These are phyloP conservation scores for Pseudocercospora crystallina DNA, from an alignment of 2,329 filamentous ascomycete species.

Conservation along the genomic window DNA sequence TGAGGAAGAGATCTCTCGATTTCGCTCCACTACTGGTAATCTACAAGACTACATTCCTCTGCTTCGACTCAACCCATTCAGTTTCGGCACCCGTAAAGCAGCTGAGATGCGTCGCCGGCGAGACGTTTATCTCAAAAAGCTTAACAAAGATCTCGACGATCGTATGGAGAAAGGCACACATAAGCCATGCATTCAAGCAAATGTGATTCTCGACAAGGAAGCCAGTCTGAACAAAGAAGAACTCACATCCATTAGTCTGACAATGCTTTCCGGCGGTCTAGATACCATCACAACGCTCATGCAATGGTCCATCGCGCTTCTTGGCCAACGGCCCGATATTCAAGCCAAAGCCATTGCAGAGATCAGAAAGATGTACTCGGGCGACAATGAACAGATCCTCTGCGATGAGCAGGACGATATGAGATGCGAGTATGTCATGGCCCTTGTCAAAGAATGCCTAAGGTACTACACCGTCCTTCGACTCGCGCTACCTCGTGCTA, in stretches of 20 bases:
- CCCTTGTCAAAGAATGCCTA: constrained; percentile 62
- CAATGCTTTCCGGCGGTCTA: constrained; percentile 67
- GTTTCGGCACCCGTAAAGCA: constrained; percentile 57
- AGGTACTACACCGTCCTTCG: constrained; percentile 64
- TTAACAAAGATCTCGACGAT: constrained; percentile 61
- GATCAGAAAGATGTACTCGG: constrained; percentile 55
- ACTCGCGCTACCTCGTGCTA: constrained; percentile 61
- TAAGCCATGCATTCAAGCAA: constrained; percentile 66
- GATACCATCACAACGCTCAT: constrained; percentile 67
- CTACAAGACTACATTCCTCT: constrained; percentile 63
- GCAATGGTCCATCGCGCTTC: constrained; percentile 63
- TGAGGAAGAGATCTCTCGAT: constrained; percentile 60
- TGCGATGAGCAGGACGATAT: constrained; percentile 64
- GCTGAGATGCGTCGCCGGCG: constrained; percentile 60
- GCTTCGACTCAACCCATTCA: constrained; percentile 62
- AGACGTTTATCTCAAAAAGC: constrained; percentile 58
- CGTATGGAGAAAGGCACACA: constrained; percentile 61
- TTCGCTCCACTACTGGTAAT: constrained; percentile 61
- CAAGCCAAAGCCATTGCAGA: constrained; percentile 60
- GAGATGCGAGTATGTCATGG: constrained; percentile 63
- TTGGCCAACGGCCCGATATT: constrained; percentile 61
- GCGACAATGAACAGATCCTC: constrained; percentile 50
- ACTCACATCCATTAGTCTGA: constrained; percentile 64
- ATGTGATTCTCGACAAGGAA: constrained; percentile 64
- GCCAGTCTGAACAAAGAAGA: constrained; percentile 63